phyloP scores from a whole-genome alignment of 2,329 filamentous ascomycete species.

The Cladosporium oxysporum region DNA sequence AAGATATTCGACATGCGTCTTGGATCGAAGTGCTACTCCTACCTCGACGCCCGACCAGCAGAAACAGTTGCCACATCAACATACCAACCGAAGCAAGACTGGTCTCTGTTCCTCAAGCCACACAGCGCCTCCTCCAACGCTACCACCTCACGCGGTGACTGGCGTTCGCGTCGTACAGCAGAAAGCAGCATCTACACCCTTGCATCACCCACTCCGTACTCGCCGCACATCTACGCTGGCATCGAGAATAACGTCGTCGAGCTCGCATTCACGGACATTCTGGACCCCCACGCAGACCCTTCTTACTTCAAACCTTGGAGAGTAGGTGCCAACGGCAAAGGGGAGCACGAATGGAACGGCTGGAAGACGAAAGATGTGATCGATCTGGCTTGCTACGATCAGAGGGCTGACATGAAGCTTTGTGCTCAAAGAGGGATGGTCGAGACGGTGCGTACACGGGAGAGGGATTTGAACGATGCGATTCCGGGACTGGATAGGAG shows the following conservation, averaged over 20 bases:
- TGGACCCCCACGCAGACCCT: conserved; percentile 48
- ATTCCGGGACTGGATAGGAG: conserved; percentile 4
- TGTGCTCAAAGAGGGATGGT: conserved; percentile 9
- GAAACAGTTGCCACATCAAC: background rate
- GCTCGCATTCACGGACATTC: conserved; percentile 46
- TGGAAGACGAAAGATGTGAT: conserved; percentile 19
- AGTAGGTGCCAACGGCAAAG: background rate
- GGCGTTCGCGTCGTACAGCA: conserved; percentile 27
- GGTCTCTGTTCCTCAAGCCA: conserved; percentile 51
- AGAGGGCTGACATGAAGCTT: conserved; percentile 14
- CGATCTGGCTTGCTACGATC: conserved; percentile 14
- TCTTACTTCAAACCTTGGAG: conserved; percentile 30
- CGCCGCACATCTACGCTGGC: conserved; percentile 50
- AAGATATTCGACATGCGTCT: conserved; percentile 65
- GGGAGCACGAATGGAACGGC: conserved; percentile 14
- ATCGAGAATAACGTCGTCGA: conserved; percentile 48
- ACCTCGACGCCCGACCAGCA: conserved; percentile 28
- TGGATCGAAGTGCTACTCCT: conserved; percentile 36
- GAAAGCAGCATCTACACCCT: conserved; percentile 45
- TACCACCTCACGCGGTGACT: background rate
- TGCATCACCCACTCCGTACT: conserved; percentile 47
- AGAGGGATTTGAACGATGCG: background rate
- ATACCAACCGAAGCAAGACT: conserved; percentile 28
- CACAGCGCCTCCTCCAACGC: conserved; percentile 23
- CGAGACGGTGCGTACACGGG: background rate